phyloP scores from a whole-genome alignment of 257 asterid genomes.

The Nicotiana noctiflora region DNA sequence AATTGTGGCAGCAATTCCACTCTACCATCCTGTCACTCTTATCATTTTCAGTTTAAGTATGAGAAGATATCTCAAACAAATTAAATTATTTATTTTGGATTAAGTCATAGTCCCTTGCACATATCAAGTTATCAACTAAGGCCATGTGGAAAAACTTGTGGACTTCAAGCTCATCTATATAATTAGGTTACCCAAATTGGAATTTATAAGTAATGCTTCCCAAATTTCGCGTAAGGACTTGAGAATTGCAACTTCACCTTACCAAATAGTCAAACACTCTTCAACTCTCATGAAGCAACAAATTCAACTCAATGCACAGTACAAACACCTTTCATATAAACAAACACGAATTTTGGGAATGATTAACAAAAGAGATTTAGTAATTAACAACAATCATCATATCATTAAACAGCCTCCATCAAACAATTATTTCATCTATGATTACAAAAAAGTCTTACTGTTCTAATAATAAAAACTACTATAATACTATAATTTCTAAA shows the following conservation, averaged over 20 bases:
- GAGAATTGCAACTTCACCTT: background rate
- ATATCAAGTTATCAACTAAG: background rate
- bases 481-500: background rate
- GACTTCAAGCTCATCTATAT: background rate
- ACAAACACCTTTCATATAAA: background rate
- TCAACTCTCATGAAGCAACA: background rate
- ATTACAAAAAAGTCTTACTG: background rate
- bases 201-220: background rate
- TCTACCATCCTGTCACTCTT: background rate
- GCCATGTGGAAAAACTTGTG: conserved; percentile 1
- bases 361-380: background rate
- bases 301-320: background rate
- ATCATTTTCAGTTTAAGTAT: background rate
- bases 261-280: background rate
- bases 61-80: background rate
- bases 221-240: background rate
- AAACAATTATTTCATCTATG: background rate
- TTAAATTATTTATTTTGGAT: background rate
- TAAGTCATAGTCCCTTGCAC: background rate
- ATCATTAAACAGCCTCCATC: background rate
- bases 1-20: background rate
- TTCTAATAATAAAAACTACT: background rate
- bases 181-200: background rate
- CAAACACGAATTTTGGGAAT: background rate
- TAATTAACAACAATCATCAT: background rate